phyloP scores from a whole-genome alignment of 306 rosid genomes.

The Myrica gale region DNA sequence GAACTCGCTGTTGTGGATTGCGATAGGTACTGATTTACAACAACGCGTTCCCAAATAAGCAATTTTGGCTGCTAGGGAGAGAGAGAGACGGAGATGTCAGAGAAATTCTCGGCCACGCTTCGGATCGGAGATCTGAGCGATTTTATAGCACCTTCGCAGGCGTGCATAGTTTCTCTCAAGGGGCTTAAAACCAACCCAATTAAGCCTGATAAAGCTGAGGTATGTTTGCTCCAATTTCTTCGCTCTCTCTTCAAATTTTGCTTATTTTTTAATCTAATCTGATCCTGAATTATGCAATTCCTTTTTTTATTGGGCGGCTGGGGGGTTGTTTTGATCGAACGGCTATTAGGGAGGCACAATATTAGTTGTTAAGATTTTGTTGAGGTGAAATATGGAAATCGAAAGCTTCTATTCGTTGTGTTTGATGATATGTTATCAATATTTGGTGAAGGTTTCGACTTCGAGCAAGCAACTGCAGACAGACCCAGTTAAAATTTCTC shows the following conservation, averaged over 20 bases:
- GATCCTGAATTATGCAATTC: too few relatives aligned
- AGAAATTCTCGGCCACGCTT: slow-evolving; percentile 83
- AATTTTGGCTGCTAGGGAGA: neutral
- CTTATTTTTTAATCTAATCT: neutral
- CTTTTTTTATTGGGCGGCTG: neutral
- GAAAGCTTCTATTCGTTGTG: neutral
- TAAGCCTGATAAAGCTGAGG: slow-evolving; percentile 60
- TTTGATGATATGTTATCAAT: neutral
- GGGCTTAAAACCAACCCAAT: slow-evolving; percentile 52
- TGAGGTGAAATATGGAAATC: neutral
- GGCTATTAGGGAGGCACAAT: neutral
- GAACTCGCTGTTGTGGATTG: neutral
- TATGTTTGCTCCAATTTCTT: slow-evolving; percentile 6
- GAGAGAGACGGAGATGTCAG: slow-evolving; percentile 52
- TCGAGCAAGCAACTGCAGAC: slow-evolving; percentile 50
- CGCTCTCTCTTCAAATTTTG: neutral
- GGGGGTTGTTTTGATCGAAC: neutral
- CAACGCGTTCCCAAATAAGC: neutral
- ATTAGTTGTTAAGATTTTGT: neutral
- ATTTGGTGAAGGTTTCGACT: slow-evolving; percentile 52
- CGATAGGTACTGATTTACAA: neutral
- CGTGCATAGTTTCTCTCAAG: slow-evolving; percentile 87
- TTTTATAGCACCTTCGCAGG: slow-evolving; percentile 88
- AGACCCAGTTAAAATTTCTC: slow-evolving; percentile 90
- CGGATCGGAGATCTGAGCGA: slow-evolving; percentile 92